phyloP scores from a whole-genome alignment of 2,329 filamentous ascomycete species.

The Xylariomycetidae sp. region DNA sequence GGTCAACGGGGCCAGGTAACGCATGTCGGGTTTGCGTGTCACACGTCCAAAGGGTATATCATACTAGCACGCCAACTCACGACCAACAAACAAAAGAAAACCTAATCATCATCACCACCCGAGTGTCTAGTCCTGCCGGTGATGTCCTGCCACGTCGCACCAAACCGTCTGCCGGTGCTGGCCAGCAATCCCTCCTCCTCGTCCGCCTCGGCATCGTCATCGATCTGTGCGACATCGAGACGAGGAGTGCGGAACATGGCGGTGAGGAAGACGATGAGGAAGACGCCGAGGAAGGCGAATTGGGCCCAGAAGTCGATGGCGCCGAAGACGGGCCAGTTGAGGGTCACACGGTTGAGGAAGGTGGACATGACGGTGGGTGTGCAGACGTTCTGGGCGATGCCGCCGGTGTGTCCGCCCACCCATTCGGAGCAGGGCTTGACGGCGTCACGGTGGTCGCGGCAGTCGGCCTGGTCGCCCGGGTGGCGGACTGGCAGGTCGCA shows the following conservation, averaged over 20 bases:
- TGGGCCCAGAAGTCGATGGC: constrained; percentile 94
- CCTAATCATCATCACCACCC: too few relatives aligned
- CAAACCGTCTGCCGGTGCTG: constrained; percentile 73
- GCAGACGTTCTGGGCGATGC: constrained; percentile 76
- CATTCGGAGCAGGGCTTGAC: constrained; percentile 79
- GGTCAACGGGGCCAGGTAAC: too few relatives aligned
- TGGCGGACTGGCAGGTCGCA: constrained; percentile 66
- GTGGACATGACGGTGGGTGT: constrained; percentile 88
- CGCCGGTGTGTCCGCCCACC: constrained; percentile 54
- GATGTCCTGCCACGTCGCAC: constrained; percentile 84
- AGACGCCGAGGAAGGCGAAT: constrained; percentile 81
- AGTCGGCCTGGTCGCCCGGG: constrained; percentile 66
- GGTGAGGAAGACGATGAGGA: constrained; percentile 73
- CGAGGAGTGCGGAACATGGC: constrained; percentile 75
- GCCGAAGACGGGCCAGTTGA: constrained; percentile 95
- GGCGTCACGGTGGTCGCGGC: constrained; percentile 61
- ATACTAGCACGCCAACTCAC: too few relatives aligned
- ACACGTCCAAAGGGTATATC: too few relatives aligned
- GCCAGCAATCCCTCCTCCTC: constrained; percentile 91
- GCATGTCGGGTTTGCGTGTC: too few relatives aligned
- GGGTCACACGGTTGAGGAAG: constrained; percentile 84
- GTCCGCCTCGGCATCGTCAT: constrained; percentile 83
- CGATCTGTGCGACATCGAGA: constrained; percentile 69
- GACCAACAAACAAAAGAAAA: too few relatives aligned
- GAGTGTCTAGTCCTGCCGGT: constrained; percentile 44